Percentiles rank a stretch among this genome's conserved stretches.
Evolutionary conservation across 1,139 yeast genomes (phyloP).

Genomic region (Yamadazyma dendronema): DNA sequence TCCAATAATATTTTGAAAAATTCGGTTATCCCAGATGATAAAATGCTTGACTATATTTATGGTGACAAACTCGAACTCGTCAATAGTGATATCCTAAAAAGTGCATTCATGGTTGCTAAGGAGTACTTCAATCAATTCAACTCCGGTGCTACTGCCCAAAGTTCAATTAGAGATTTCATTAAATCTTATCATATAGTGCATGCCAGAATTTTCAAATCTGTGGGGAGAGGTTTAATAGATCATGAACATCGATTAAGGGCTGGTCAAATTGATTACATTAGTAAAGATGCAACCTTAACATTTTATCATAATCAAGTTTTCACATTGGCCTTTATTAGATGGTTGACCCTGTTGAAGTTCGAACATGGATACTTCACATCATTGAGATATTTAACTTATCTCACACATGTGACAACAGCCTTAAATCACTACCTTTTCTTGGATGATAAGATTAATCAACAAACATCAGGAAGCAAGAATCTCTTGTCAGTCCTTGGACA

Average conservation of each 20-base stretch:
- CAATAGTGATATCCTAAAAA: constrained; percentile 14
- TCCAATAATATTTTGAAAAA: constrained; percentile 25
- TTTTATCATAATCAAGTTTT: constrained; percentile 23
- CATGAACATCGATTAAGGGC: constrained; percentile 3
- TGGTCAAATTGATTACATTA: constrained; percentile 2
- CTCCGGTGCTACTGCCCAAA: constrained; percentile 3
- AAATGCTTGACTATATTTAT: constrained; percentile 16
- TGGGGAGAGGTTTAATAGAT: constrained; percentile 2
- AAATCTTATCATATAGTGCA: constrained; percentile 13
- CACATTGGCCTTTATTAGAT: constrained; percentile 22
- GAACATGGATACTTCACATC: constrained; percentile 35
- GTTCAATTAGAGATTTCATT: constrained; percentile 16
- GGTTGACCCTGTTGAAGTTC: constrained; percentile 32
- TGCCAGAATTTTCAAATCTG: constrained; percentile 1
- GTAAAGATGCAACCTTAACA: constrained; percentile 14
- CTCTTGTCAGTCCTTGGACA: constrained; percentile 13
- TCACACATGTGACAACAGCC: constrained; percentile 25
- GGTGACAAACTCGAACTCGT: constrained; percentile 17
- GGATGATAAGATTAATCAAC: constrained; percentile 16
- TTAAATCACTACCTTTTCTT: constrained; percentile 27
- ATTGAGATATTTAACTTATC: constrained; percentile 27
- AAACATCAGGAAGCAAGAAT: constrained; percentile 13
- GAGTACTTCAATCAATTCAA: constrained; percentile 23
- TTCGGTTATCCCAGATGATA: constrained; percentile 27
- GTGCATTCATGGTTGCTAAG: constrained; percentile 21